phyloP scores from a whole-genome alignment of 164 flowering plant species.

The Umbilicus rupestris region DNA sequence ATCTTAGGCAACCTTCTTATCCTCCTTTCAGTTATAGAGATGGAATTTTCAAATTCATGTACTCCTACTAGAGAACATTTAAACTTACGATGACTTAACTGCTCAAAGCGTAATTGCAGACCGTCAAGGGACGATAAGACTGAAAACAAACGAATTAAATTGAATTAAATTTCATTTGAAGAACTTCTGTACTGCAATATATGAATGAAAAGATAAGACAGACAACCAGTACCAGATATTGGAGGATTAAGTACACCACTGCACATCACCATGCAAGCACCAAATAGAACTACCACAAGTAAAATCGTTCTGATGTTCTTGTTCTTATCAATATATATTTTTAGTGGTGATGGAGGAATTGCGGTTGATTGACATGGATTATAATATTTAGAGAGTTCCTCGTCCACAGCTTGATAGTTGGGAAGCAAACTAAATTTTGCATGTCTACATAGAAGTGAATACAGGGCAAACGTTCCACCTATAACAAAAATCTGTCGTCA shows the following conservation, averaged over 20 bases:
- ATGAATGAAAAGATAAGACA: not conserved
- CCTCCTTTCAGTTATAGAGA: not conserved
- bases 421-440: constrained; percentile 54
- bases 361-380: constrained; percentile 18
- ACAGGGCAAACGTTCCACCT: constrained; percentile 73
- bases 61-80: not conserved
- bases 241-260: constrained; percentile 58
- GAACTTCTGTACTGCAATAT: not conserved
- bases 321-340: constrained; percentile 41
- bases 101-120: constrained; percentile 23
- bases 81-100: constrained; percentile 32
- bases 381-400: constrained; percentile 57
- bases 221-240: constrained; percentile 40
- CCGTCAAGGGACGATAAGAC: constrained; percentile 62
- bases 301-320: constrained; percentile 36
- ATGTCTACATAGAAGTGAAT: constrained; percentile 58
- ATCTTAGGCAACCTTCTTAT: not conserved
- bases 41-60: not conserved
- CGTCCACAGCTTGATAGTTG: constrained; percentile 64
- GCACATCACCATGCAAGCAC: constrained; percentile 48
- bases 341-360: constrained; percentile 24
- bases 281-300: constrained; percentile 50
- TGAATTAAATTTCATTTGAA: not conserved
- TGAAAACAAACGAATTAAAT: constrained; percentile 12
- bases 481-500: constrained; percentile 14